Evolutionary conservation across 164 flowering plant species (phyloP).

Genomic region (Tinospora cordifolia): DNA sequence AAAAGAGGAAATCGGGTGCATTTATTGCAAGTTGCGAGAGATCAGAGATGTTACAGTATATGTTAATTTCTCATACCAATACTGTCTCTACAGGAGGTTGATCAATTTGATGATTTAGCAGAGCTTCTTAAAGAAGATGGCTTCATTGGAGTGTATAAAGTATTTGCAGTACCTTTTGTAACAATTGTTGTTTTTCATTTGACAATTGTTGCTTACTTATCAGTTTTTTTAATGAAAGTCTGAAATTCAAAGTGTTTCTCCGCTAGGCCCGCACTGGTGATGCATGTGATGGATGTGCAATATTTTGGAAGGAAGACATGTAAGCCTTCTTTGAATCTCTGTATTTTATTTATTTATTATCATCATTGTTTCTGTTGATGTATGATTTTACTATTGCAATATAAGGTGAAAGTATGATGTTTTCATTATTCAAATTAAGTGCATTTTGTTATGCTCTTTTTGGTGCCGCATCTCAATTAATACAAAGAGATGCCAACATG

Average conservation of each 20-base stretch:
- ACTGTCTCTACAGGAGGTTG: conserved; percentile 60
- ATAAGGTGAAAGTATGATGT: no score
- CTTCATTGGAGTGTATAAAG: conserved; percentile 71
- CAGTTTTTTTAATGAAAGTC: background rate
- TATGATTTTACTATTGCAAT: no score
- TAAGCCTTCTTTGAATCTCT: conserved; percentile 26
- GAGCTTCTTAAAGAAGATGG: conserved; percentile 50
- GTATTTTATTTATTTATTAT: background rate
- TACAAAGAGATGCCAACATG: no score
- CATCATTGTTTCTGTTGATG: background rate
- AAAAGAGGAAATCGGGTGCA: background rate
- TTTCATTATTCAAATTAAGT: no score
- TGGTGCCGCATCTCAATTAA: no score
- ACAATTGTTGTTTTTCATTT: background rate
- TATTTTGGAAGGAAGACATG: conserved; percentile 74
- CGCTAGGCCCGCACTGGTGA: conserved; percentile 83
- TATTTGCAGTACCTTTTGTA: conserved; percentile 15
- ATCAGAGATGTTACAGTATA: no score
- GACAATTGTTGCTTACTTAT: background rate
- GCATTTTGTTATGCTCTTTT: no score
- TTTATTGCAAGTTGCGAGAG: background rate
- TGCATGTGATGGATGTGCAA: conserved; percentile 85
- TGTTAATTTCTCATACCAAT: background rate
- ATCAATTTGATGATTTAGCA: conserved; percentile 57
- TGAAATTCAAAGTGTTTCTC: background rate